These are phyloP conservation scores for Tympanopsis confertula DNA, from an alignment of 2,329 filamentous ascomycete species.

Conservation along the genomic window DNA sequence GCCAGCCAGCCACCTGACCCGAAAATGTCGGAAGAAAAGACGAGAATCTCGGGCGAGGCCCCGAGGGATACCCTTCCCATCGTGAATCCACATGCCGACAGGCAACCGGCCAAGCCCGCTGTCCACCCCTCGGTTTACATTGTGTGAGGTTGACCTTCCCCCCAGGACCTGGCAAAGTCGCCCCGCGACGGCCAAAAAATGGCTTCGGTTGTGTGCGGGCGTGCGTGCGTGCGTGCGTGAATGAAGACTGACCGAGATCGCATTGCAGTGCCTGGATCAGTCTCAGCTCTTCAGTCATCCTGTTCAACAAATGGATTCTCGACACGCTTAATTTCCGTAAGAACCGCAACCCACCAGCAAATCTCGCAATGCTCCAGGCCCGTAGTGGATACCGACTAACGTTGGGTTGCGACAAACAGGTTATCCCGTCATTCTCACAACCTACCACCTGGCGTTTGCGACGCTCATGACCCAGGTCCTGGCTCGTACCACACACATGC, in stretches of 20 bases:
- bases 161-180: too few relatives aligned
- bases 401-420: not conserved
- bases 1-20: too few relatives aligned
- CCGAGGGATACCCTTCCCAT: not conserved
- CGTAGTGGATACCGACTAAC: too few relatives aligned
- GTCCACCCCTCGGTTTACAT: not conserved
- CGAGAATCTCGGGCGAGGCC: not conserved
- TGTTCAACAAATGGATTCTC: constrained; percentile 3
- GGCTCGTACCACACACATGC: constrained; percentile 49
- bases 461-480: constrained; percentile 59
- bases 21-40: not conserved
- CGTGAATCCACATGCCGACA: not conserved
- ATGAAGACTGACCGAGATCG: too few relatives aligned
- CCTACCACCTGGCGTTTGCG: constrained; percentile 60
- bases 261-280: not conserved
- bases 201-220: too few relatives aligned
- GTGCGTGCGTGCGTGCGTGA: too few relatives aligned
- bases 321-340: constrained; percentile 2
- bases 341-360: not conserved
- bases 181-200: too few relatives aligned
- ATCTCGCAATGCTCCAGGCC: too few relatives aligned
- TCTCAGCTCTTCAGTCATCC: constrained; percentile 1
- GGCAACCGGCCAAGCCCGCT: not conserved
- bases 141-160: not conserved
- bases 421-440: constrained; percentile 38